Percentiles rank a stretch among this genome's conserved stretches.
Evolutionary conservation across 805 yeast species (phyloP).

Genomic region (Priceomyces carsonii): DNA sequence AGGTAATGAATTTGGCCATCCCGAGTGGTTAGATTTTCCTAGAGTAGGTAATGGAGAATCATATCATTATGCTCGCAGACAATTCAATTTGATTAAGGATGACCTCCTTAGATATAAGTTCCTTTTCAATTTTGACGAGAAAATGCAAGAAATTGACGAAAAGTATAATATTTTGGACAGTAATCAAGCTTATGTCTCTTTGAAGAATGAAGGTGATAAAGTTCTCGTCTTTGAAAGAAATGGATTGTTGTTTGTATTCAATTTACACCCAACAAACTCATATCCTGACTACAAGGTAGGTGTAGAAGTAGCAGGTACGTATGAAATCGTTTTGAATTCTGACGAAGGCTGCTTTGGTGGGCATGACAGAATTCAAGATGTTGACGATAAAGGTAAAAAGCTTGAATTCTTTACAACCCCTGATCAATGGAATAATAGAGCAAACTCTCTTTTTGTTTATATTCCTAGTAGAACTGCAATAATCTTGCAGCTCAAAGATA

Average conservation of each 20-base stretch:
- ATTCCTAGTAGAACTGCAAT: conserved; percentile 70
- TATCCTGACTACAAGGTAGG: conserved; percentile 88
- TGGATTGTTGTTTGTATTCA: conserved; percentile 81
- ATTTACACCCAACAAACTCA: conserved; percentile 84
- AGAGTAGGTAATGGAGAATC: conserved; percentile 84
- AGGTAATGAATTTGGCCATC: conserved; percentile 98
- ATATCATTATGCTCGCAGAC: conserved; percentile 93
- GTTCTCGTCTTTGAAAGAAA: conserved; percentile 87
- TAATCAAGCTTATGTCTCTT: conserved; percentile 78
- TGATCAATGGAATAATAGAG: conserved; percentile 77
- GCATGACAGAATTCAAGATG: conserved; percentile 57
- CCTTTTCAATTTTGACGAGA: conserved; percentile 79
- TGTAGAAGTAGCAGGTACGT: conserved; percentile 76
- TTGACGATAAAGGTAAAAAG: conserved; percentile 40
- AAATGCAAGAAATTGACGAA: conserved; percentile 76
- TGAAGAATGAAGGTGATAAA: conserved; percentile 88
- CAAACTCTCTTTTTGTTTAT: conserved; percentile 73
- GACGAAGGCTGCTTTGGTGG: conserved; percentile 80
- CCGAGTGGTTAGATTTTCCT: conserved; percentile 98
- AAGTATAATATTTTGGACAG: conserved; percentile 68
- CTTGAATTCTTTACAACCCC: conserved; percentile 68
- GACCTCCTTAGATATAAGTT: conserved; percentile 75
- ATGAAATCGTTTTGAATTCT: conserved; percentile 71
- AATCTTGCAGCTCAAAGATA: conserved; percentile 38
- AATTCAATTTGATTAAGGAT: conserved; percentile 84